Conservation (phyloP, 768 basidiomycete genomes). For the Naganishia vaughanmartiniae region DNA sequence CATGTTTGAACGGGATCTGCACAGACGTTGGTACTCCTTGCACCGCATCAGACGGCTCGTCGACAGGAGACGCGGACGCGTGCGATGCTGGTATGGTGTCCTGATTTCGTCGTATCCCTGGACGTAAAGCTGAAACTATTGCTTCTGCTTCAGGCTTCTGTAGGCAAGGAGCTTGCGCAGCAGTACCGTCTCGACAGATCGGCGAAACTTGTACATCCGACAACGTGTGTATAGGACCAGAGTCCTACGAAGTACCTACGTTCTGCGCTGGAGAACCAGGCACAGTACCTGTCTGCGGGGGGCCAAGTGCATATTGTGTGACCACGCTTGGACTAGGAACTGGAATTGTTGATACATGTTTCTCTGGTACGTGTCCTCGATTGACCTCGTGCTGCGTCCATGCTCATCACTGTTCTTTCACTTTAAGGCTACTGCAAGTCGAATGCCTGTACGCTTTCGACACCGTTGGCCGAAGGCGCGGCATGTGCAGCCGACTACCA, state of each 20-base stretch:
- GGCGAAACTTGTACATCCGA: neutral
- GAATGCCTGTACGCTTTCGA: neutral
- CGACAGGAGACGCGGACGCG: neutral
- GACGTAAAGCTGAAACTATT: no score
- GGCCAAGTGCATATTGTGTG: neutral
- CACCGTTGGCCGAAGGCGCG: neutral
- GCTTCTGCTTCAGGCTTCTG: neutral
- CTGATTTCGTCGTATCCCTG: neutral
- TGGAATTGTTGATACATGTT: neutral
- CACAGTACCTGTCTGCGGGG: neutral
- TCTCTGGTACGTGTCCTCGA: neutral
- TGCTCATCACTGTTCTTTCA: neutral
- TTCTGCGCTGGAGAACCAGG: neutral
- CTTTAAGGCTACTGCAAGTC: neutral
- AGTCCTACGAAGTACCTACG: neutral
- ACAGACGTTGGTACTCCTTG: neutral
- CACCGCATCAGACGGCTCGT: neutral
- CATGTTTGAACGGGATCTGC: neutral
- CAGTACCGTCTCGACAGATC: neutral
- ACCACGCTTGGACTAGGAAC: neutral
- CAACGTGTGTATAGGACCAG: neutral
- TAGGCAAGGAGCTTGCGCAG: neutral
- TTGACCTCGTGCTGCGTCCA: neutral
- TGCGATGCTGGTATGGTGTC: slow-evolving; percentile 7
- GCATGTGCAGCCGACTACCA: neutral